Conservation (phyloP, 2,329 filamentous ascomycete genomes). For the Beauveria sp. region DNA sequence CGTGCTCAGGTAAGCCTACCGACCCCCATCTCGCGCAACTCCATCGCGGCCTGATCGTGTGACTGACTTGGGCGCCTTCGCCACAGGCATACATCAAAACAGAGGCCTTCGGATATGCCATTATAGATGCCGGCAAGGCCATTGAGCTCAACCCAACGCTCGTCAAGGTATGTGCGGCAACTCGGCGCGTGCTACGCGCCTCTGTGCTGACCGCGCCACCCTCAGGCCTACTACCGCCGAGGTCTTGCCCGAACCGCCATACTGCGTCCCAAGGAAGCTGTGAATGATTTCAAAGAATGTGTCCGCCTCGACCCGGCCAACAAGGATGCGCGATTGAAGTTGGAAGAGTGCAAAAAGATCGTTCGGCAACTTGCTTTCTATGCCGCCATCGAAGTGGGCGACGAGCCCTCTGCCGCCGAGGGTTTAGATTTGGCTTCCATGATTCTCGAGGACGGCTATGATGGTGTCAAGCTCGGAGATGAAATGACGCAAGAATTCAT, state of each 20-base stretch:
- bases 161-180: slow-evolving; percentile 60
- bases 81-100: slow-evolving; percentile 84
- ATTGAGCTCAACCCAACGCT: slow-evolving; percentile 83
- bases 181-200: background rate
- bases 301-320: slow-evolving; percentile 80
- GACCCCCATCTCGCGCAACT: slow-evolving; percentile 14
- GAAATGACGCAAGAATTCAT: slow-evolving; percentile 96
- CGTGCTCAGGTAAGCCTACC: slow-evolving; percentile 62
- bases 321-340: slow-evolving; percentile 83
- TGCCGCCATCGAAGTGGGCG: slow-evolving; percentile 86
- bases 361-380: slow-evolving; percentile 89
- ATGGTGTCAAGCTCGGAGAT: slow-evolving; percentile 68
- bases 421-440: slow-evolving; percentile 85
- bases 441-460: slow-evolving; percentile 72
- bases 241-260: slow-evolving; percentile 90
- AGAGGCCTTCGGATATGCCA: slow-evolving; percentile 88
- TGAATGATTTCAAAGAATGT: slow-evolving; percentile 87
- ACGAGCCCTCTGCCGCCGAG: slow-evolving; percentile 86
- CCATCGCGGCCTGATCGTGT: slow-evolving; percentile 28
- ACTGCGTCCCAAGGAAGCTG: slow-evolving; percentile 76
- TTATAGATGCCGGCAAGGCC: slow-evolving; percentile 83
- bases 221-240: slow-evolving; percentile 85
- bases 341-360: slow-evolving; percentile 89
- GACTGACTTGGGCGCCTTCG: slow-evolving; percentile 32
- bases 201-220: background rate